Evolutionary conservation across 2,329 filamentous ascomycete genomes (phyloP).

Genomic region (Thermoascus crustaceus): DNA sequence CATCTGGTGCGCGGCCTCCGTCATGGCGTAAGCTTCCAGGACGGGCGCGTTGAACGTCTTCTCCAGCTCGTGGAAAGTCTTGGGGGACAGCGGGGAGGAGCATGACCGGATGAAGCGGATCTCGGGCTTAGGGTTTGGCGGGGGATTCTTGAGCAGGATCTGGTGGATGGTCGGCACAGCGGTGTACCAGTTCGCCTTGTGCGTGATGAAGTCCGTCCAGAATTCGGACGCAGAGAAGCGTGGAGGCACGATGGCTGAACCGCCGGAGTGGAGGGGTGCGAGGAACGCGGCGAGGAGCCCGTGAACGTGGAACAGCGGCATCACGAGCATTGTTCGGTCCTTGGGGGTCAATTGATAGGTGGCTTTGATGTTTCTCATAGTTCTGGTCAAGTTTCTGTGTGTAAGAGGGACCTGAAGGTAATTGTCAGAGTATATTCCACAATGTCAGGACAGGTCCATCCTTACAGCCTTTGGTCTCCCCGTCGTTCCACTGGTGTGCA

Average conservation of each 20-base stretch:
- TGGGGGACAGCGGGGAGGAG: constrained; percentile 74
- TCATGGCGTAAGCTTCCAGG: constrained; percentile 88
- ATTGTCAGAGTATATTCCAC: constrained; percentile 3
- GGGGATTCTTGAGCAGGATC: constrained; percentile 67
- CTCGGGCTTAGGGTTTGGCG: constrained; percentile 57
- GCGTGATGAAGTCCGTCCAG: constrained; percentile 65
- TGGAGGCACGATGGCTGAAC: constrained; percentile 68
- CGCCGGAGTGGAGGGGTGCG: constrained; percentile 64
- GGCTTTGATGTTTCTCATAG: constrained; percentile 72
- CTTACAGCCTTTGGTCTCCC: constrained; percentile 73
- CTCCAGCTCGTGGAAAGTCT: constrained; percentile 72
- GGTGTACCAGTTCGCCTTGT: constrained; percentile 84
- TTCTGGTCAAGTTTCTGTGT: constrained; percentile 70
- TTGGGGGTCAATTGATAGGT: constrained; percentile 64
- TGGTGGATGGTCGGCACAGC: constrained; percentile 91
- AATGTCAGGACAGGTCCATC: neutral
- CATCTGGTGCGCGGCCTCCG: constrained; percentile 60
- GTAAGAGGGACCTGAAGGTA: constrained; percentile 59
- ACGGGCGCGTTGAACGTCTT: constrained; percentile 69
- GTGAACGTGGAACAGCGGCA: constrained; percentile 87
- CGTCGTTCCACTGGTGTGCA: constrained; percentile 80
- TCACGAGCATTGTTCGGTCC: constrained; percentile 78
- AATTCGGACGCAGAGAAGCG: constrained; percentile 78
- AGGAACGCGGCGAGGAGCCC: constrained; percentile 78
- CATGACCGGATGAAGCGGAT: constrained; percentile 87